Evolutionary conservation across 2,329 filamentous ascomycete genomes (phyloP).

Genomic region (Fusarium nurragi): DNA sequence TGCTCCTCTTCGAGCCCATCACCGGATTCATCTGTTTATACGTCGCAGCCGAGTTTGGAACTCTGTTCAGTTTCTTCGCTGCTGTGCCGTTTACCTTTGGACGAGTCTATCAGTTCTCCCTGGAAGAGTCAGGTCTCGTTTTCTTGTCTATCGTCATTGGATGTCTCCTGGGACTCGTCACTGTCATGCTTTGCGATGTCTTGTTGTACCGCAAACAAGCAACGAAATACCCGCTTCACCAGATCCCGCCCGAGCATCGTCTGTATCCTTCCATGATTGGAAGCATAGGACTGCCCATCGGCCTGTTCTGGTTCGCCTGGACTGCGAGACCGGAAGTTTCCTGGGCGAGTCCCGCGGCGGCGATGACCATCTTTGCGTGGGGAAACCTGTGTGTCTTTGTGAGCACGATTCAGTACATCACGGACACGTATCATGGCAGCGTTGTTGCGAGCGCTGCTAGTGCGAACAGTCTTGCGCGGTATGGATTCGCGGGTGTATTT

Average conservation of each 20-base stretch:
- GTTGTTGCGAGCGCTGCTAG: slow-evolving; percentile 67
- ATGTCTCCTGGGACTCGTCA: slow-evolving; percentile 55
- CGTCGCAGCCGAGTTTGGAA: slow-evolving; percentile 60
- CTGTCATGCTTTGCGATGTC: slow-evolving; percentile 53
- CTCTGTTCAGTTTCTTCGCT: slow-evolving; percentile 63
- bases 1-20: slow-evolving; percentile 71
- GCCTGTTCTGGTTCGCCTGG: slow-evolving; percentile 71
- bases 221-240: slow-evolving; percentile 45
- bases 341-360: slow-evolving; percentile 61
- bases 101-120: slow-evolving; percentile 55
- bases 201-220: slow-evolving; percentile 54
- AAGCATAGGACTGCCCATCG: slow-evolving; percentile 61
- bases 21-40: slow-evolving; percentile 65
- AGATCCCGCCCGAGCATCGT: slow-evolving; percentile 63
- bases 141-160: slow-evolving; percentile 59
- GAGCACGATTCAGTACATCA: slow-evolving; percentile 60
- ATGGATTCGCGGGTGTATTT: slow-evolving; percentile 64
- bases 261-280: slow-evolving; percentile 69
- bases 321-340: slow-evolving; percentile 55
- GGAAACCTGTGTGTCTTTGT: slow-evolving; percentile 70
- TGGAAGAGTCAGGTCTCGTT: slow-evolving; percentile 55
- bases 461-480: slow-evolving; percentile 67
- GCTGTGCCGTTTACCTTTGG: slow-evolving; percentile 60
- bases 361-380: slow-evolving; percentile 66
- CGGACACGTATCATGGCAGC: slow-evolving; percentile 64